Conservation (phyloP, 345 rosid genomes). For the Salix suchowensis region DNA sequence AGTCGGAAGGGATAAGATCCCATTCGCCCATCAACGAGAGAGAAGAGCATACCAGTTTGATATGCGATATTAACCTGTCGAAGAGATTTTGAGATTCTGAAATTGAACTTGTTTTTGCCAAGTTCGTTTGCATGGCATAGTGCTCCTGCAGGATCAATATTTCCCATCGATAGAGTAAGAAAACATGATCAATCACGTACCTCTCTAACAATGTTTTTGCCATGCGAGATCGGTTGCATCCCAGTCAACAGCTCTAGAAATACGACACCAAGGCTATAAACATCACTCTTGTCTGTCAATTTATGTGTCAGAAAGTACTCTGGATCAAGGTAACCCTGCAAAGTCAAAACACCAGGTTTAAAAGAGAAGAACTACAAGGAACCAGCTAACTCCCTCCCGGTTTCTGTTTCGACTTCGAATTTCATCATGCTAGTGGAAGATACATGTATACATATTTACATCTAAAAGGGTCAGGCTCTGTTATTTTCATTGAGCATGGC, state of each 20-base stretch:
- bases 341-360: slow-evolving; percentile 2
- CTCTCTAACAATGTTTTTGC: slow-evolving; percentile 95
- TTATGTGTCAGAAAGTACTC: slow-evolving; percentile 92
- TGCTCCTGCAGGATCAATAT: background rate
- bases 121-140: background rate
- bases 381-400: background rate
- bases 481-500: background rate
- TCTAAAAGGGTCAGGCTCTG: too few species aligned
- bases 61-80: slow-evolving; percentile 63
- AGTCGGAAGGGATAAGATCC: slow-evolving; percentile 90
- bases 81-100: background rate
- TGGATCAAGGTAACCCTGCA: slow-evolving; percentile 97
- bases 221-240: slow-evolving; percentile 88
- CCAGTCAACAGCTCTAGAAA: slow-evolving; percentile 90
- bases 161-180: background rate
- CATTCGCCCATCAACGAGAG: slow-evolving; percentile 75
- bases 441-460: too few species aligned
- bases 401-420: background rate
- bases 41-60: slow-evolving; percentile 69
- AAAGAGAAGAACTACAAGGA: background rate
- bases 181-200: slow-evolving; percentile 20
- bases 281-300: slow-evolving; percentile 94
- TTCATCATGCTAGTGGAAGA: background rate
- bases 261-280: slow-evolving; percentile 91
- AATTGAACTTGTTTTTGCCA: background rate